Evolutionary conservation across 257 asterid genomes (phyloP).

Genomic region (Fraxinus cuspidata): DNA sequence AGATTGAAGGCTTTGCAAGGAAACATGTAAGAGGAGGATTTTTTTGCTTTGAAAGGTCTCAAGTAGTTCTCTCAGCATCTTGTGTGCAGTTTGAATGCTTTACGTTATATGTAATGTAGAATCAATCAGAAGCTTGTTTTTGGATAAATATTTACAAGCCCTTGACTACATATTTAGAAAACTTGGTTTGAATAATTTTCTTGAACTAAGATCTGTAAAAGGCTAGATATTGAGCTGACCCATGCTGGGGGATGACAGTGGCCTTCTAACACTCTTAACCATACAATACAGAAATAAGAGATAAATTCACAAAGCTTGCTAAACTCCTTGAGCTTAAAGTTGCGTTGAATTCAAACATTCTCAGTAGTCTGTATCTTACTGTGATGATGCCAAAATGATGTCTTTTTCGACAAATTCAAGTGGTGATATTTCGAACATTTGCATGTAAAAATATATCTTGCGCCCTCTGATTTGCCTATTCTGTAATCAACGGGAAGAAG

Average conservation of each 20-base stretch:
- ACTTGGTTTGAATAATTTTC: not conserved
- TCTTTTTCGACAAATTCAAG: not conserved
- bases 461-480: too few relatives aligned
- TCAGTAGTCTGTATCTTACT: not conserved
- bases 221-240: too few relatives aligned
- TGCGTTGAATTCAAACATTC: not conserved
- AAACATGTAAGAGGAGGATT: constrained; percentile 30
- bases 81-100: constrained; percentile 25
- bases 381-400: too few relatives aligned
- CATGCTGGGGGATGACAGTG: not conserved
- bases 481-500: too few relatives aligned
- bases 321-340: not conserved
- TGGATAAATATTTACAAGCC: too few relatives aligned
- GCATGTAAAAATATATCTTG: not conserved
- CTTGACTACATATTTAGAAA: not conserved
- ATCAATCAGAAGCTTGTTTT: constrained; percentile 25
- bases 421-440: not conserved
- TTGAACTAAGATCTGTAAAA: not conserved
- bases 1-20: constrained; percentile 80
- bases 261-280: not conserved
- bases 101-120: constrained; percentile 35
- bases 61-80: constrained; percentile 20
- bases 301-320: not conserved
- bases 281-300: not conserved
- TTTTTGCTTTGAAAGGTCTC: constrained; percentile 27